A percentile compares a stretch with the other conserved stretches of the same genome.
phyloP scores from a whole-genome alignment of 495 filamentous ascomycete species.

The Viridothelium virens region DNA sequence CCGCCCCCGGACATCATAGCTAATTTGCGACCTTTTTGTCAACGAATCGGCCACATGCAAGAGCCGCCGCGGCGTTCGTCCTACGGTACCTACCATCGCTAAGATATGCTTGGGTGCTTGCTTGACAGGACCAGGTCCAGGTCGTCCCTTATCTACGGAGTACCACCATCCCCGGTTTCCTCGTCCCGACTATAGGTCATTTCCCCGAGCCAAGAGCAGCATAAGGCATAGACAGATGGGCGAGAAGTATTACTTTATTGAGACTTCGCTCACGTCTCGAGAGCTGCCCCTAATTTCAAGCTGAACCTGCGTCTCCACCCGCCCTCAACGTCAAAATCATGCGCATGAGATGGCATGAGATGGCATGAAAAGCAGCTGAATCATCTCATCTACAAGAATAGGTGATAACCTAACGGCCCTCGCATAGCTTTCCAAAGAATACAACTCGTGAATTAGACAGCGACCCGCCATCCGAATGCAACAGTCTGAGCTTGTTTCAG shows the following conservation, averaged over 20 bases:
- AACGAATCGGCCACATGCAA: not conserved
- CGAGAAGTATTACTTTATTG: not conserved
- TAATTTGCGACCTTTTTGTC: not conserved
- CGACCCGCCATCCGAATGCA: not conserved
- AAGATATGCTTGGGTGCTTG: not conserved
- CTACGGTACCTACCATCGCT: not conserved
- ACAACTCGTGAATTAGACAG: not conserved
- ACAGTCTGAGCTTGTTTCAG: slow-evolving; percentile 9
- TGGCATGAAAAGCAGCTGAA: not conserved
- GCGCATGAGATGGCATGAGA: not conserved
- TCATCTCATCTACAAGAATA: not conserved
- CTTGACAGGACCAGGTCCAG: not conserved
- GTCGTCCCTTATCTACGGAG: no score
- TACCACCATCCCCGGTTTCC: not conserved
- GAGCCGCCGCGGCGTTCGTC: not conserved
- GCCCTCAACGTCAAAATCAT: not conserved
- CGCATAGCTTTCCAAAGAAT: not conserved
- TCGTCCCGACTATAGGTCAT: not conserved
- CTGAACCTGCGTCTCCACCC: not conserved
- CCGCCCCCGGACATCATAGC: not conserved
- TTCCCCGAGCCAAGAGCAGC: not conserved
- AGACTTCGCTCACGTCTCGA: slow-evolving; percentile 5
- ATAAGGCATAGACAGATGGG: slow-evolving; percentile 3
- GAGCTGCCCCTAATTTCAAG: not conserved
- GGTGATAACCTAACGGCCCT: not conserved